These are phyloP conservation scores for Allantophomopsis cytisporea DNA, from an alignment of 2,329 filamentous ascomycete genomes.

Conservation along the genomic window DNA sequence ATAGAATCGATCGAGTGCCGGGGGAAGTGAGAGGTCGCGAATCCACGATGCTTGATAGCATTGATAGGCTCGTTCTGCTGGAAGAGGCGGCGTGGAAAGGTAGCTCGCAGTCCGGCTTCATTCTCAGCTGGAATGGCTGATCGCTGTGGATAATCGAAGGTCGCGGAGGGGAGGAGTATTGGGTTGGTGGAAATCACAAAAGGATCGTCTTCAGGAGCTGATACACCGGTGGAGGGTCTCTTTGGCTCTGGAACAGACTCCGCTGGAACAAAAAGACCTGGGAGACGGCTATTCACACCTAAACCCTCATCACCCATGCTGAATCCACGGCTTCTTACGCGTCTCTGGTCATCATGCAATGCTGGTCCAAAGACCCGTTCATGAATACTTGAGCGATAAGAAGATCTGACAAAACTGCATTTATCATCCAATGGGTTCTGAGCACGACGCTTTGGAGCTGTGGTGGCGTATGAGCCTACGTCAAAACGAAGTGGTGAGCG, in stretches of 20 bases:
- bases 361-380: conserved; percentile 12
- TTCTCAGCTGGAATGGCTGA: conserved; percentile 40
- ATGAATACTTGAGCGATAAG: conserved; percentile 2
- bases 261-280: conserved; percentile 9
- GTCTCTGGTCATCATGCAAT: conserved; percentile 16
- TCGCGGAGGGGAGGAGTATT: conserved; percentile 17
- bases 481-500: conserved; percentile 15
- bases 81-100: conserved; percentile 44
- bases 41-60: conserved; percentile 28
- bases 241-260: conserved; percentile 1
- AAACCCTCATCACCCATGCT: conserved; percentile 17
- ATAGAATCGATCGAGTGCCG: conserved; percentile 17
- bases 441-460: conserved; percentile 17
- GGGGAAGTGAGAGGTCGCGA: conserved; percentile 41
- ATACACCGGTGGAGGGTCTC: conserved; percentile 9
- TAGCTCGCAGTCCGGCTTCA: conserved; percentile 35
- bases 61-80: conserved; percentile 21
- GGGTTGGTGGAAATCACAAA: conserved; percentile 8
- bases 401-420: conserved; percentile 3
- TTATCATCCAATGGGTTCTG: conserved; percentile 13
- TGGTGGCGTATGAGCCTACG: conserved; percentile 11
- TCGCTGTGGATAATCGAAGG: conserved; percentile 28
- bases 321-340: conserved; percentile 17
- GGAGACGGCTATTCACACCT: conserved; percentile 3
- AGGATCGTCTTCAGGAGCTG: conserved; percentile 11